Base-by-base conservation (phyloP, 768 basidiomycete species). In the Porpolomopsis calyptriformis region DNA sequence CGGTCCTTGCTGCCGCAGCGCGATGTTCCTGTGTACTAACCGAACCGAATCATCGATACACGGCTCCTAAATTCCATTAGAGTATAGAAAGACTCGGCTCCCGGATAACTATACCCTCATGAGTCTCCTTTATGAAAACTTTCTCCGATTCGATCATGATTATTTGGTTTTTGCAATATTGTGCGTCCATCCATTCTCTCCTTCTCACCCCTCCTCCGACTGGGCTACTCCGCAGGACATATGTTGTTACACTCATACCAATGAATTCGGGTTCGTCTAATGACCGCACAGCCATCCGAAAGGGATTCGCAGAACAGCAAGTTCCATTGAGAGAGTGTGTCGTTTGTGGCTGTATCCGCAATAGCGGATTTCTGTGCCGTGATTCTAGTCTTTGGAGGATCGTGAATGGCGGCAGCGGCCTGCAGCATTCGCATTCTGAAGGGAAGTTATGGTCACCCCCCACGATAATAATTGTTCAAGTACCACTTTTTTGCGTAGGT, bases 1-100 rank as follows among this genome's bases (percentile, higher is more conserved):
- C 93, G 29, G 69, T 89, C 45, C 62, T 80, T 20, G 86, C 83
- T 8, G 84, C 81, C 27, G 61, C 82, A 53, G 67, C 76, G 8
- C 84, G 86, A 53, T 87, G 81, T 63, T 60, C 63, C 27, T 63
- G 68, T 53, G 68, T 85, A 48, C 53, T 79, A 49, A 71, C 70
- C 19, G 72, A 72, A 35, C 72, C 85, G 55, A 58, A 74, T 49
- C 73, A 80, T 62, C 74, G 79, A 62, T 78, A 85, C 63, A 62
- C 65, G 36, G 54, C 58, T 19, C 44, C 56, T 51, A 34, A 53
- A 35, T 29, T 56, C 25, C 67, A 66, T 54, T 53, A 50, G 49
- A 52, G 25, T 31, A 54, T 29, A 49, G 49, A 40, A 19, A n/a
- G 35, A n/a, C n/a, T n/a, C n/a, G n/a, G n/a, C n/a, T n/a, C n/a